A percentile compares a stretch with the other conserved stretches of the same genome.
phyloP scores from a whole-genome alignment of 768 basidiomycete species.

The Termitomyces sp. region DNA sequence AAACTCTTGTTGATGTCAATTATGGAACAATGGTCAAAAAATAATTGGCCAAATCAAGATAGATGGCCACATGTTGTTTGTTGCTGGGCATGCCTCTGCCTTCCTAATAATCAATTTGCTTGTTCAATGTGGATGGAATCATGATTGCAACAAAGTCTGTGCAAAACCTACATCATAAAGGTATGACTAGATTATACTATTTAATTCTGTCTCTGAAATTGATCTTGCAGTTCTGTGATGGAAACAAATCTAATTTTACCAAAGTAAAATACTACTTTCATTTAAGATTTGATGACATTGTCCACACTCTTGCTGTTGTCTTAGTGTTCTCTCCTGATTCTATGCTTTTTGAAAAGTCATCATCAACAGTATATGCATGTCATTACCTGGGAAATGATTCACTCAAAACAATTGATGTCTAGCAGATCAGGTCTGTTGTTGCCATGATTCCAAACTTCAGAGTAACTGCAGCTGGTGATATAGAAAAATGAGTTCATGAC shows the following conservation, averaged over 20 bases:
- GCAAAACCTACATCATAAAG: not conserved
- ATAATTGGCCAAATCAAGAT: not conserved
- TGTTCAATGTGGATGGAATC: conserved; percentile 17
- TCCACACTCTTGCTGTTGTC: conserved; percentile 3
- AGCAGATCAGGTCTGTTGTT: not conserved
- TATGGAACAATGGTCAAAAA: not conserved
- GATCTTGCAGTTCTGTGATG: not conserved
- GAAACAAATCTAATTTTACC: not conserved
- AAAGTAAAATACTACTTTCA: not conserved
- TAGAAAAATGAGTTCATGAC: not conserved
- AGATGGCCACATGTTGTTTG: conserved; percentile 5
- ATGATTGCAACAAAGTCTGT: not conserved
- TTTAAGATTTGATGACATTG: not conserved
- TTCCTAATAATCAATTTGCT: conserved; percentile 14
- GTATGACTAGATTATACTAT: not conserved
- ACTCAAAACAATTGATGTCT: not conserved
- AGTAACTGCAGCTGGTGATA: not conserved
- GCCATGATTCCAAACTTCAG: not conserved
- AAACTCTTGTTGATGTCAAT: not conserved
- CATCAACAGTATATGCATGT: not conserved
- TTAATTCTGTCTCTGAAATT: not conserved
- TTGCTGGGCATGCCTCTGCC: conserved; percentile 14
- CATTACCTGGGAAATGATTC: not conserved
- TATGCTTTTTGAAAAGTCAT: not conserved
- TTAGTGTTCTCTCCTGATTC: conserved; percentile 7